phyloP scores from a whole-genome alignment of 129 eudicot species.

The Flaveria trinervia region DNA sequence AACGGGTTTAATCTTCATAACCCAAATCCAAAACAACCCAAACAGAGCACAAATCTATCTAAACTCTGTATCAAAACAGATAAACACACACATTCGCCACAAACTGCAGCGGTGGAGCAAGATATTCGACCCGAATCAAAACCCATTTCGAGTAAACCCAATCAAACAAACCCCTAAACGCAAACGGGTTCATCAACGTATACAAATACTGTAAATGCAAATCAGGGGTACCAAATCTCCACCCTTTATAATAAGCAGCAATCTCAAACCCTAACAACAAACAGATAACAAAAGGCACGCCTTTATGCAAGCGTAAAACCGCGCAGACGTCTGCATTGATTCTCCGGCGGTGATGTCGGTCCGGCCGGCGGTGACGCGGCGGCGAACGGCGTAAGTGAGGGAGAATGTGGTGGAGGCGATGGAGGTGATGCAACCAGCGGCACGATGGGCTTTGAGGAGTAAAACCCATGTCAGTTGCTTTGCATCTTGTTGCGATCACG shows the following conservation, averaged over 20 bases:
- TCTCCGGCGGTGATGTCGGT: neutral
- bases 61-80: conserved; percentile 29
- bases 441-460: conserved; percentile 71
- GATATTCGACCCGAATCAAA: conserved; percentile 32
- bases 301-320: conserved; percentile 23
- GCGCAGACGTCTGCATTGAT: neutral
- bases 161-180: conserved; percentile 18
- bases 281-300: conserved; percentile 24
- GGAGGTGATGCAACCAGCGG: conserved; percentile 75
- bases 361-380: conserved; percentile 18
- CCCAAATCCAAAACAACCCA: conserved; percentile 28
- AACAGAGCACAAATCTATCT: conserved; percentile 29
- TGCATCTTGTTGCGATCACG: conserved; percentile 56
- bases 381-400: conserved; percentile 42
- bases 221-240: conserved; percentile 23
- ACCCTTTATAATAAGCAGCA: conserved; percentile 33
- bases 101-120: conserved; percentile 26
- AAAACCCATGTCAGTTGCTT: conserved; percentile 88
- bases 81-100: conserved; percentile 28
- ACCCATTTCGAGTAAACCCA: conserved; percentile 33
- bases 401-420: conserved; percentile 60
- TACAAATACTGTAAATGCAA: conserved; percentile 33
- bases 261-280: conserved; percentile 17
- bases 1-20: conserved; percentile 31
- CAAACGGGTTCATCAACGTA: conserved; percentile 19